A percentile compares a stretch with the other conserved stretches of the same genome.
These are phyloP conservation scores for Talaromyces sp. DNA, from an alignment of 2,329 filamentous ascomycete genomes.

Conservation along the genomic window DNA sequence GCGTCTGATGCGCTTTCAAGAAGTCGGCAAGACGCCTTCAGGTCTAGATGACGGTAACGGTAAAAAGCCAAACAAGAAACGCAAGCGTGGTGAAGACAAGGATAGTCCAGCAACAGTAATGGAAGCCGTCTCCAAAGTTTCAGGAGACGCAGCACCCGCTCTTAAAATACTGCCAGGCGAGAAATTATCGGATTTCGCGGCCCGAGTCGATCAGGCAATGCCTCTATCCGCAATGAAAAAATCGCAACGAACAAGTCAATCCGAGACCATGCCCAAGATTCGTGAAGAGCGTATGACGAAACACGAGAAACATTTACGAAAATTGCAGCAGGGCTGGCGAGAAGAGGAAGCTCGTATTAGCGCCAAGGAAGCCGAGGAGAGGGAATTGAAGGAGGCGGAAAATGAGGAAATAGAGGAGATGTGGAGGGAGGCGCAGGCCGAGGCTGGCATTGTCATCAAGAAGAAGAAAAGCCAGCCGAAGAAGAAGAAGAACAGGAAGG, in stretches of 20 bases:
- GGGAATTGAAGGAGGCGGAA: conserved; percentile 70
- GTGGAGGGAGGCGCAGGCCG: conserved; percentile 60
- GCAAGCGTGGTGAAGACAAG: conserved; percentile 38
- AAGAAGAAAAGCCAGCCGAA: conserved; percentile 38
- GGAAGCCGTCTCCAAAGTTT: background rate
- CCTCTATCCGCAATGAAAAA: conserved; percentile 70
- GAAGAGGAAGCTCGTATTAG: conserved; percentile 54
- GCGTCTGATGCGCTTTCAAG: conserved; percentile 72
- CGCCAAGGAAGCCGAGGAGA: conserved; percentile 74
- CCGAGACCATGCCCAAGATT: conserved; percentile 28
- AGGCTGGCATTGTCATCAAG: conserved; percentile 49
- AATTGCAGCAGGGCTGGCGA: conserved; percentile 57
- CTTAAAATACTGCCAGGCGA: conserved; percentile 81
- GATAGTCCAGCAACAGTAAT: conserved; percentile 9
- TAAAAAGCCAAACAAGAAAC: conserved; percentile 47
- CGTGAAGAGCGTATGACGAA: conserved; percentile 65
- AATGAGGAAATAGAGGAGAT: conserved; percentile 65
- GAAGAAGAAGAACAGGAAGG: conserved; percentile 45
- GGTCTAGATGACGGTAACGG: conserved; percentile 66
- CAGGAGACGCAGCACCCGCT: conserved; percentile 23
- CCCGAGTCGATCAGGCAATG: conserved; percentile 78
- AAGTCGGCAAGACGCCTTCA: conserved; percentile 51
- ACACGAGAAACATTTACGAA: conserved; percentile 74
- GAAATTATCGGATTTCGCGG: conserved; percentile 72
- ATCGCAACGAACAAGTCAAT: conserved; percentile 34